Evolutionary conservation across 2,329 filamentous ascomycete species (phyloP), one percentile per base, ranked within the genome.

Genomic region (Gliomastix tumulicola): DNA sequence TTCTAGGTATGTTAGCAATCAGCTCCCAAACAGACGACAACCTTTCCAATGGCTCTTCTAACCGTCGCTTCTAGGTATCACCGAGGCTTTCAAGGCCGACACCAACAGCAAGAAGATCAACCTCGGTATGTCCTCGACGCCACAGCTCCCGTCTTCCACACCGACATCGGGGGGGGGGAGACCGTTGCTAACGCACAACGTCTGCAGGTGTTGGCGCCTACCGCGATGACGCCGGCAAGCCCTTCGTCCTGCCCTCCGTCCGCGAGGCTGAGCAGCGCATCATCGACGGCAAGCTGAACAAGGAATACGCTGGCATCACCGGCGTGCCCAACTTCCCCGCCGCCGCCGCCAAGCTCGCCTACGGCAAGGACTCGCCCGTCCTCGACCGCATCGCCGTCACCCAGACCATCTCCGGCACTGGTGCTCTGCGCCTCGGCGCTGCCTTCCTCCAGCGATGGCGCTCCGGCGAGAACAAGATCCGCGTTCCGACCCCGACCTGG

Each of bases 11-110:
- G 73, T 61, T 41, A 42, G 7, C 25, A 28, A 28, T 28, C 17
- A 16, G 25, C 10, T n/a, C 17, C 25, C 13, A 28, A 28, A 28
- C 25, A n/a, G 17, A 28, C 25, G 17, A 7, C 25, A 28, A 28
- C 16, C 22, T 32, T 31, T 36, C 30, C 41, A 41, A 34, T 38
- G 23, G 30, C 51, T 55, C 44, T 40, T 18, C 3, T 30, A 37
- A 31, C 35, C n/a, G n/a, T 20, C 7, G 19, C 34, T 36, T 36
- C 17, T 48, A 82, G 84, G 86, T 62, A 88, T 98, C 68, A 97
- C 92, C 45, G 92, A 98, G 71, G 92, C 92, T 43, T 98, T 92
- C 84, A 98, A 97, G 77, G 89, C 89, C 65, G 92, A 98, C 63
- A 76, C 73, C 55, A 90, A 94, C 66, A 71, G 79, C 45, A 80